Evolutionary conservation across 768 basidiomycete genomes (phyloP).

Genomic region (Russula emetica): DNA sequence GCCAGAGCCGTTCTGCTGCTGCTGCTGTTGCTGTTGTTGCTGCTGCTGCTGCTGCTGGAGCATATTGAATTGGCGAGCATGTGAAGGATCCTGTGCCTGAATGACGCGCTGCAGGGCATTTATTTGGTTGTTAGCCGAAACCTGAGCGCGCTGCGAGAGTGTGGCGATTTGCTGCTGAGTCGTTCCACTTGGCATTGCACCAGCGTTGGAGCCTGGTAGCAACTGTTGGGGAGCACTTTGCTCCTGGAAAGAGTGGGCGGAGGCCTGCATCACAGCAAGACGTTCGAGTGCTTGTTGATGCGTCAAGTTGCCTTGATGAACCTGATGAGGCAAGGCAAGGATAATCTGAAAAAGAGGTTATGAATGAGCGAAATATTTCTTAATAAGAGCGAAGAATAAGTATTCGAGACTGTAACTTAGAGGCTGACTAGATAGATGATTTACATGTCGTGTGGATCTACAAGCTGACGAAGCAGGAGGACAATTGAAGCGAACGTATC

Average conservation of each 20-base stretch:
- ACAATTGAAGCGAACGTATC: background rate
- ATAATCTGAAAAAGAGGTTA: background rate
- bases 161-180: conserved; percentile 9
- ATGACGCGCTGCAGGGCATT: conserved; percentile 5
- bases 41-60: too few relatives aligned
- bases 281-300: conserved; percentile 3
- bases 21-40: background rate
- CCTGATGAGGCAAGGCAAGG: background rate
- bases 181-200: background rate
- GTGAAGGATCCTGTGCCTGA: conserved; percentile 9
- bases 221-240: conserved; percentile 4
- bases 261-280: background rate
- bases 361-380: background rate
- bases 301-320: conserved; percentile 7
- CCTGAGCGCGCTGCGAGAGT: conserved; percentile 4
- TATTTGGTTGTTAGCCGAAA: background rate
- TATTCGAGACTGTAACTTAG: background rate
- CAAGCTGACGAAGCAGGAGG: conserved; percentile 5
- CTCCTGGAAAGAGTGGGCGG: background rate
- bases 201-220: background rate
- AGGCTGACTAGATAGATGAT: conserved; percentile 4
- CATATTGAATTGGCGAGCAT: background rate
- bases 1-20: conserved; percentile 3
- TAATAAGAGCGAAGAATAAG: background rate
- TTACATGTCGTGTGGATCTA: conserved; percentile 1